Evolutionary conservation across 2,329 filamentous ascomycete species (phyloP), one percentile per base, ranked within the genome.

Genomic region (Aspergillus puulaauensis): DNA sequence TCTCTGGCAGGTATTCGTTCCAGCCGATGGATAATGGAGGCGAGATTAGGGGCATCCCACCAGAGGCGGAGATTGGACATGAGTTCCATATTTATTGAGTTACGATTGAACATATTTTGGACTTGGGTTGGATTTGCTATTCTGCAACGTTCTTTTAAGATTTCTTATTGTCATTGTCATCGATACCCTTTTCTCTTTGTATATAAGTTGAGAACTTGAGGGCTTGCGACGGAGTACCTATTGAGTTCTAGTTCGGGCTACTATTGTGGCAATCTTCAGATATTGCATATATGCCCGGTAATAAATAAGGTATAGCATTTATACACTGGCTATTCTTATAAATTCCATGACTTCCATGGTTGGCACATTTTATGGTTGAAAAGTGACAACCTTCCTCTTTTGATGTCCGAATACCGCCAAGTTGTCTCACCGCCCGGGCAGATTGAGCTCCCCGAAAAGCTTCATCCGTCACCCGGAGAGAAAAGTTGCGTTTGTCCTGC

Each of bases 21-120:
- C 55, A 67, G n/a, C 66, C 68, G 9, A 66, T 70, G 37, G 56
- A 62, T 41, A 65, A 66, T 50, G 63, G 59, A 9, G 67, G 69
- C 17, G 70, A 71, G 31, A 85, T 91, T 61, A 90, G 87, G 72
- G 83, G 83, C 15, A 86, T 91, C 76, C 83, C 87, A 0, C 79
- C 75, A 61, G 70, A 73, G 33, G 79, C 80, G 12, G 69, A 77
- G 54, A 64, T 77, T 60, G 71, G 69, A n/a, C 66, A 69, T 11
- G 73, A 75, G 52, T 65, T 67, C 19, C 73, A 75, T 63, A 74
- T 75, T 37, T 73, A 72, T 63, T 57, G 54, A 59, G n/a, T 59
- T 41, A n/a, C 56, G 54, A 49, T 53, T 41, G 6, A n/a, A 17
- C 6, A 17, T 33, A 49, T 40, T 14, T n/a, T 59, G 39, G 21